Evolutionary conservation across 1,139 yeast genomes (phyloP), one percentile per base, ranked within the genome.

Genomic region (Saccharomycopsis phalli): DNA sequence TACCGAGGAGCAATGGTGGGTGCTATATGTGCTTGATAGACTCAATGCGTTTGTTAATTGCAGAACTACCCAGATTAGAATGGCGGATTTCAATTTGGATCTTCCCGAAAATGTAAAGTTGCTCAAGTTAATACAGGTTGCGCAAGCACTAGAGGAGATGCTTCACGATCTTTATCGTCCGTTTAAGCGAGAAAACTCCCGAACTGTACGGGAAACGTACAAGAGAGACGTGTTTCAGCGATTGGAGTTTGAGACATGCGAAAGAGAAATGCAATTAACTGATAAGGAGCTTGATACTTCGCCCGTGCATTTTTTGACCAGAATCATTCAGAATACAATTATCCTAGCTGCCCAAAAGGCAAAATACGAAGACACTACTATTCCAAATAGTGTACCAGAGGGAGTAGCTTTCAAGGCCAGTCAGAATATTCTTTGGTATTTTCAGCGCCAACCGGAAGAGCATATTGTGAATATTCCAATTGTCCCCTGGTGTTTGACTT

Each of bases 211-310:
- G 7, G 14, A 11, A 4, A 11, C 29, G n/a, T 18, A 30, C 22
- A 18, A 14, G 5, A 14, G 6, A 5, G 33, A 16, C 22, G 33
- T 14, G 22, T 30, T 30, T 13, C 33, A 30, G 22, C 11, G n/a
- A 13, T 30, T 30, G 33, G 33, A 30, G 22, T 30, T 30, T 30
- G 33, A 30, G 22, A 30, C 22, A 5, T 30, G 33, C 13, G 33
- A 30, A 16, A 30, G 13, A 13, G 33, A 30, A 16, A 19, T 14
- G 22, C 31, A 28, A 14, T n/a, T n/a, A n/a, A 23, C 10, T 10
- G 10, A 30, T 5, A 13, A 13, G 13, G 22, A 30, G 22, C 20
- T 14, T 16, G 11, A 5, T 6, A 11, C 6, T 6, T 14, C 5
- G 13, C 11, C 33, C 13, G 33, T 30, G 21, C 22, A 30, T 16